Conservation (phyloP, 805 yeast species). For the Saturnispora sanitii region DNA sequence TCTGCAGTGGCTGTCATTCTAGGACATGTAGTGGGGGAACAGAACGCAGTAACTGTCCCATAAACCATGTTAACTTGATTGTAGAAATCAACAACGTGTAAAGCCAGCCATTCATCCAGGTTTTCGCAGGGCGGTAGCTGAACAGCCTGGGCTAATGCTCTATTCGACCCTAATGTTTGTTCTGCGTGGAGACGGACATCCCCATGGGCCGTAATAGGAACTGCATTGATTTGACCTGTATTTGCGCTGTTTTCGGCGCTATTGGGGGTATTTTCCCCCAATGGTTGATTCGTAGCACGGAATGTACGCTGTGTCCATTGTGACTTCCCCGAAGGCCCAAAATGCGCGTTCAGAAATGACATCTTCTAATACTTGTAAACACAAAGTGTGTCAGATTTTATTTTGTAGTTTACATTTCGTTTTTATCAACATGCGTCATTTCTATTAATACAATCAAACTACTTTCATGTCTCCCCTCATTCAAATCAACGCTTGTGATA, state of each 20-base stretch:
- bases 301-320: too few relatives aligned
- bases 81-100: constrained; percentile 83
- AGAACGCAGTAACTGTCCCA: constrained; percentile 88
- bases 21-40: constrained; percentile 93
- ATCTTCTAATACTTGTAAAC: not conserved
- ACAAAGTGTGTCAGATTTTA: too few relatives aligned
- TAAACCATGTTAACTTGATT: constrained; percentile 80
- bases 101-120: constrained; percentile 89
- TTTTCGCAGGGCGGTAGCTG: constrained; percentile 93
- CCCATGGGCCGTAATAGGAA: constrained; percentile 36
- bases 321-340: too few relatives aligned
- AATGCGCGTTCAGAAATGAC: constrained; percentile 4
- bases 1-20: constrained; percentile 96
- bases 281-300: too few relatives aligned
- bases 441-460: too few relatives aligned
- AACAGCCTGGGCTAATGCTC: constrained; percentile 86
- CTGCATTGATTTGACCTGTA: not conserved
- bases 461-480: constrained; percentile 1
- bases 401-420: too few relatives aligned
- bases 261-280: too few relatives aligned
- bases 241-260: too few relatives aligned
- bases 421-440: too few relatives aligned
- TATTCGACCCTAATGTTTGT: constrained; percentile 88
- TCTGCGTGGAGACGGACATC: constrained; percentile 86
- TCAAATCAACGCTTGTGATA: not conserved